These are phyloP conservation scores for Xylaria hypoxylon DNA, from an alignment of 2,329 filamentous ascomycete species.

Conservation along the genomic window DNA sequence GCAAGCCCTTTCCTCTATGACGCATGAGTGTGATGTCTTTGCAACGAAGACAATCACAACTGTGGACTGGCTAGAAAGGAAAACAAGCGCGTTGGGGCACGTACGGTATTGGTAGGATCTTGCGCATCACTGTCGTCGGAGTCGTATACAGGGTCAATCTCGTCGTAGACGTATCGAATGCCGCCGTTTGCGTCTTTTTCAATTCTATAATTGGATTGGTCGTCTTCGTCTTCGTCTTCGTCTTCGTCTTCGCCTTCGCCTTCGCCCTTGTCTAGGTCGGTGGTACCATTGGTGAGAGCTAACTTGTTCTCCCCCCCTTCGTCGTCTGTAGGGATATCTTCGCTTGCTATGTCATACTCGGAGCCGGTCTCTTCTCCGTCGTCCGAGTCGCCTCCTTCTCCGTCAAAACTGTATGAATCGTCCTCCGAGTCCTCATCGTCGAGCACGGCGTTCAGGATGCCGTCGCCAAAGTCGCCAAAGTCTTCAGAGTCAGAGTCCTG, in stretches of 20 bases:
- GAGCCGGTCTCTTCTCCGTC: conserved; percentile 54
- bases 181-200: conserved; percentile 90
- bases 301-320: conserved; percentile 54
- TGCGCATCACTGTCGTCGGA: conserved; percentile 92
- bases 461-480: conserved; percentile 66
- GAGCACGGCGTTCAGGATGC: conserved; percentile 66
- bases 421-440: conserved; percentile 65
- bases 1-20: neutral
- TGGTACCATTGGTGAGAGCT: conserved; percentile 50
- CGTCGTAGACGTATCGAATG: conserved; percentile 89
- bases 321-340: conserved; percentile 57
- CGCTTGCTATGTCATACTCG: conserved; percentile 55
- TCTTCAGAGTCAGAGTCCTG: conserved; percentile 67
- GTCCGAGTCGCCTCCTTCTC: conserved; percentile 58
- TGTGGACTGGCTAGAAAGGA: neutral
- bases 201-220: conserved; percentile 62
- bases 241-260: conserved; percentile 42
- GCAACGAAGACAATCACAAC: neutral
- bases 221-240: conserved; percentile 36
- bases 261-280: conserved; percentile 53
- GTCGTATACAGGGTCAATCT: conserved; percentile 94
- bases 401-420: conserved; percentile 53
- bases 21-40: neutral
- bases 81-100: conserved; percentile 15
- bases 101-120: conserved; percentile 78